phyloP scores from a whole-genome alignment of 2,329 filamentous ascomycete genomes.

The Curvularia lunata region DNA sequence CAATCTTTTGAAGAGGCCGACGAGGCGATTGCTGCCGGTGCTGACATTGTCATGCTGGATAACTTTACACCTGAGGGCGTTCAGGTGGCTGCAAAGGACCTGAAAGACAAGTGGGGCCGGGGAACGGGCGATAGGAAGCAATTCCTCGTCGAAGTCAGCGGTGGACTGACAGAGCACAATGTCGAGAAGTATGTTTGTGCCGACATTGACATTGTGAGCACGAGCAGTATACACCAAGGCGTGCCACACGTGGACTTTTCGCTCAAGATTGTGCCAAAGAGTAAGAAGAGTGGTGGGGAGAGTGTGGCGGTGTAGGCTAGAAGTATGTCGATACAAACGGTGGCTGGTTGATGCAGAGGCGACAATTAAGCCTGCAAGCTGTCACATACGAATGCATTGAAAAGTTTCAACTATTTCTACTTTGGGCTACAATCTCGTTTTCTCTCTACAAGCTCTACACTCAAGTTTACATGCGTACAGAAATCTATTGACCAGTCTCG shows the following conservation, averaged over 20 bases:
- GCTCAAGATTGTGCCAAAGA: conserved; percentile 75
- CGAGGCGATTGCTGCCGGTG: conserved; percentile 87
- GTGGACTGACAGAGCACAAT: conserved; percentile 85
- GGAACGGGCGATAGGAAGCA: conserved; percentile 67
- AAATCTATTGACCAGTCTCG: background rate
- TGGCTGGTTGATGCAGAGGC: background rate
- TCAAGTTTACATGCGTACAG: background rate
- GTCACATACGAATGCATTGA: background rate
- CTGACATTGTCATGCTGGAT: conserved; percentile 96
- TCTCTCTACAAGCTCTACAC: background rate
- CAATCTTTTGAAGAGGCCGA: conserved; percentile 87
- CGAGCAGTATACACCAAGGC: conserved; percentile 95
- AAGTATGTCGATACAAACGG: too few relatives aligned
- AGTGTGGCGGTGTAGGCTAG: conserved; percentile 15
- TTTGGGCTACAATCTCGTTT: background rate
- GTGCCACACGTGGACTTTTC: conserved; percentile 95
- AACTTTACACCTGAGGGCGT: conserved; percentile 88
- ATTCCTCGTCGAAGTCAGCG: conserved; percentile 87
- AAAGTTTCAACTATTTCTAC: background rate
- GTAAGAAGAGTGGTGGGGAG: conserved; percentile 29
- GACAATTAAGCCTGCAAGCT: background rate
- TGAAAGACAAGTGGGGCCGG: conserved; percentile 79
- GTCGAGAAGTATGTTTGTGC: conserved; percentile 76
- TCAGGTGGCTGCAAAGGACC: conserved; percentile 71
- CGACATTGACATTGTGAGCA: conserved; percentile 95